These are phyloP conservation scores for Apophysomyces ossiformis DNA, from an alignment of 371 early-diverging fungal species.

Conservation along the genomic window DNA sequence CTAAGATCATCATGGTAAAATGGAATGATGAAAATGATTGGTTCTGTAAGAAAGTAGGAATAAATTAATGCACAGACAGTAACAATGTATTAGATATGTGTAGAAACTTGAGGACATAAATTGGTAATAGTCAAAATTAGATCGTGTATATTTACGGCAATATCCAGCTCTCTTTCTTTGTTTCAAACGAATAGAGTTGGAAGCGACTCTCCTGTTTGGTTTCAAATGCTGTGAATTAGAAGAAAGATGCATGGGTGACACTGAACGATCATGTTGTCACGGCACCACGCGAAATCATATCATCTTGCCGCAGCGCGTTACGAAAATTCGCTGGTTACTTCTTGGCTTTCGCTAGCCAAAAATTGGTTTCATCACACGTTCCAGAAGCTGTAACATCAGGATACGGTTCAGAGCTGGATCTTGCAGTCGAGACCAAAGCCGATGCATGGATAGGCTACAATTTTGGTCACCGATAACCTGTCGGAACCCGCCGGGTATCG, in stretches of 20 bases:
- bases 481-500: slow-evolving; percentile 45
- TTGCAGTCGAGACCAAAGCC: slow-evolving; percentile 50
- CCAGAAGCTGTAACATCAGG: slow-evolving; percentile 45
- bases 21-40: too few relatives aligned
- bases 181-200: background rate
- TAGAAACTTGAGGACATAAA: background rate
- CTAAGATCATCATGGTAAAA: too few relatives aligned
- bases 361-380: slow-evolving; percentile 43
- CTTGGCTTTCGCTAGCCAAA: background rate
- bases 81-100: too few relatives aligned
- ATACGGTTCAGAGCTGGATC: slow-evolving; percentile 46
- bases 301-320: background rate
- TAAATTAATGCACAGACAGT: too few relatives aligned
- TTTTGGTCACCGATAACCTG: slow-evolving; percentile 57
- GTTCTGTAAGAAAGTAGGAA: too few relatives aligned
- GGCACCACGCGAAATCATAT: background rate
- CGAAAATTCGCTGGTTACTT: background rate
- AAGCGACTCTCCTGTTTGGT: slow-evolving; percentile 6
- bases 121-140: background rate
- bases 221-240: slow-evolving; percentile 5
- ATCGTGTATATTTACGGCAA: background rate
- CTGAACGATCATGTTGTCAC: slow-evolving; percentile 12
- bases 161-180: background rate
- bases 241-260: slow-evolving; percentile 7
- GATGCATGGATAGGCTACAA: slow-evolving; percentile 49